Percentiles rank a stretch among this genome's conserved stretches.
Conservation (phyloP, 768 basidiomycete species). For the Phaeotremella skinneri region DNA sequence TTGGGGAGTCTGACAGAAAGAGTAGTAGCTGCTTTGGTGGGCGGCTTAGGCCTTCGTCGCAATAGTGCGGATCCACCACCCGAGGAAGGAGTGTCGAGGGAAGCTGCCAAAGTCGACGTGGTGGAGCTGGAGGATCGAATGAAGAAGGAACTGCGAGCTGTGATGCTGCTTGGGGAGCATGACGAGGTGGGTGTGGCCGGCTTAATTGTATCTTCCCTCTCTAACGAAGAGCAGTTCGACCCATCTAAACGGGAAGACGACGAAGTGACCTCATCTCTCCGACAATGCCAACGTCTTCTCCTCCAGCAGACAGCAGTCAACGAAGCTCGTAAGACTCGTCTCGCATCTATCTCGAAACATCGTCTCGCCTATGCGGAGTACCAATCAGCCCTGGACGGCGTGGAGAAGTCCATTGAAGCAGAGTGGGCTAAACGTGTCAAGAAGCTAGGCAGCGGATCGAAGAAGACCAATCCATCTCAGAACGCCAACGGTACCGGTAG, state of each 20-base stretch:
- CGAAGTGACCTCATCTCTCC: conserved; percentile 84
- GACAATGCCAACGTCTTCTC: conserved; percentile 80
- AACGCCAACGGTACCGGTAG: conserved; percentile 41
- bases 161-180: conserved; percentile 55
- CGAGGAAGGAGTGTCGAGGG: conserved; percentile 67
- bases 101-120: conserved; percentile 67
- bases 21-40: conserved; percentile 46
- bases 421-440: conserved; percentile 79
- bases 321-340: conserved; percentile 72
- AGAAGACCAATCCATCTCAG: conserved; percentile 42
- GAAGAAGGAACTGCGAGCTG: conserved; percentile 52
- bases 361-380: conserved; percentile 91
- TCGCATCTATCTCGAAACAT: conserved; percentile 74
- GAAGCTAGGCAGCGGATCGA: conserved; percentile 56
- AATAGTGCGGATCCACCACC: conserved; percentile 67
- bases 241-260: conserved; percentile 65
- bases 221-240: conserved; percentile 45
- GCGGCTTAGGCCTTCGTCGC: conserved; percentile 57
- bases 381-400: conserved; percentile 72
- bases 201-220: not conserved
- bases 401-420: conserved; percentile 77
- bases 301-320: conserved; percentile 74
- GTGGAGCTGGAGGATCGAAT: conserved; percentile 54
- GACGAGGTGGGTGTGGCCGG: conserved; percentile 64
- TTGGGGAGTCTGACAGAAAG: conserved; percentile 87